A percentile compares a stretch with the other conserved stretches of the same genome.
Evolutionary conservation across 805 yeast genomes (phyloP).

Genomic region (Maudiozyma saulgeensis): DNA sequence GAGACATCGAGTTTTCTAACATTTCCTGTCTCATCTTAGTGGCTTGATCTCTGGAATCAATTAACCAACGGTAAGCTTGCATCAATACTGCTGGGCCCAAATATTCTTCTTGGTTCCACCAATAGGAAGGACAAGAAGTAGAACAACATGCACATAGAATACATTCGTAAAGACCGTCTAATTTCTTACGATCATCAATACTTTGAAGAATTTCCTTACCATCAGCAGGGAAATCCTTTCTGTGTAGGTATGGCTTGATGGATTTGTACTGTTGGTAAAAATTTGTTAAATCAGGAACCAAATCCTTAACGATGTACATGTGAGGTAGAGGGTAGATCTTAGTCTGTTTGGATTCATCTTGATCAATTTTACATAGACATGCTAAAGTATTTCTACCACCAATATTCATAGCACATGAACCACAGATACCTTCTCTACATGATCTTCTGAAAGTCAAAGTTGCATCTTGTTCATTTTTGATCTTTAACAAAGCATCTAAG

Average conservation of each 20-base stretch:
- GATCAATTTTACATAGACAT: slow-evolving; percentile 88
- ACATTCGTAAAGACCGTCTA: slow-evolving; percentile 86
- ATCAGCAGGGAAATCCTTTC: slow-evolving; percentile 65
- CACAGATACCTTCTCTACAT: slow-evolving; percentile 99
- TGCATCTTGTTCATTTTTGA: slow-evolving; percentile 93
- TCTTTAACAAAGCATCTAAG: slow-evolving; percentile 85
- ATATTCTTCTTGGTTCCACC: slow-evolving; percentile 99
- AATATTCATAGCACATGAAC: slow-evolving; percentile 99
- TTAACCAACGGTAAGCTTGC: slow-evolving; percentile 99
- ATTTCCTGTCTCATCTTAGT: slow-evolving; percentile 68
- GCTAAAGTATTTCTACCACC: slow-evolving; percentile 97
- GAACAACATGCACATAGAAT: slow-evolving; percentile 48
- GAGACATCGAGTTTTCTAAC: slow-evolving; percentile 93
- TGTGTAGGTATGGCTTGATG: slow-evolving; percentile 92
- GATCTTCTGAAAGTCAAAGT: slow-evolving; percentile 95
- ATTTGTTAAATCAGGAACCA: slow-evolving; percentile 95
- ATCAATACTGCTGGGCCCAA: slow-evolving; percentile 96
- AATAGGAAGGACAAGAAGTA: slow-evolving; percentile 96
- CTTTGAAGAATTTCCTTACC: slow-evolving; percentile 90
- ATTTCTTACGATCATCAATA: slow-evolving; percentile 85
- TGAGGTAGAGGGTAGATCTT: slow-evolving; percentile 97
- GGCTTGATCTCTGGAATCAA: slow-evolving; percentile 94
- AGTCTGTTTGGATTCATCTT: slow-evolving; percentile 58
- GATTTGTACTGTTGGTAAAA: slow-evolving; percentile 98
- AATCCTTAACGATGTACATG: slow-evolving; percentile 93